Evolutionary conservation across 2,329 filamentous ascomycete species (phyloP).

Genomic region (Aschersonia sp.): DNA sequence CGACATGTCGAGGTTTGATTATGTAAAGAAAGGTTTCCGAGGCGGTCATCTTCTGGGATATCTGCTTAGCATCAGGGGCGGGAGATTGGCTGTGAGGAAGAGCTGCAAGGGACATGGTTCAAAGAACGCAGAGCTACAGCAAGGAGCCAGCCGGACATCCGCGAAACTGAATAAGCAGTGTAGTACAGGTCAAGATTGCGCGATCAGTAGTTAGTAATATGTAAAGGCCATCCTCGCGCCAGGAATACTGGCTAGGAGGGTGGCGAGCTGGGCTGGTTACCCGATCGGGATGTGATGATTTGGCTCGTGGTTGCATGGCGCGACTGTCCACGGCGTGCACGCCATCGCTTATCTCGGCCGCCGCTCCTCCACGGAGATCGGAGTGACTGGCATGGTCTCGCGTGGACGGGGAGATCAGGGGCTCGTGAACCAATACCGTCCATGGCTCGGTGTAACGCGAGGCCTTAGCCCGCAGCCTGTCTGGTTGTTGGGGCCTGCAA

Average conservation of each 20-base stretch:
- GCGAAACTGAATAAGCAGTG: not conserved
- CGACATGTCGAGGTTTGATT: not conserved
- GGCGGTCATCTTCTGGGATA: not conserved
- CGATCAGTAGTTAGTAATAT: not conserved
- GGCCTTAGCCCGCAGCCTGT: no score
- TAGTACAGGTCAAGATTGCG: not conserved
- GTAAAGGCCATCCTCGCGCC: not conserved
- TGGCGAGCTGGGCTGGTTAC: not conserved
- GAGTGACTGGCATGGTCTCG: no score
- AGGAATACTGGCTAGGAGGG: not conserved
- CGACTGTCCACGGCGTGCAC: slow-evolving; percentile 1
- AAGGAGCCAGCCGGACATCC: not conserved
- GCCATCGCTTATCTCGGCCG: slow-evolving; percentile 1
- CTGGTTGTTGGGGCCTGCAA: no score
- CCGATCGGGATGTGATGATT: not conserved
- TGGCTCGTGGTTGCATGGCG: not conserved
- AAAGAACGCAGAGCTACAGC: not conserved
- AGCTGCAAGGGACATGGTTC: no score
- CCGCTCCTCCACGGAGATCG: not conserved
- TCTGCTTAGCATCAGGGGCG: no score
- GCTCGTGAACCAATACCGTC: no score
- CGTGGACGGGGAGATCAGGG: no score
- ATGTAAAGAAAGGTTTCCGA: not conserved
- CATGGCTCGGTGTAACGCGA: no score
- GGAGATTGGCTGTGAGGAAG: no score